Evolutionary conservation across 352 stramenopile species (phyloP).

Genomic region (Phytophthora pisi): DNA sequence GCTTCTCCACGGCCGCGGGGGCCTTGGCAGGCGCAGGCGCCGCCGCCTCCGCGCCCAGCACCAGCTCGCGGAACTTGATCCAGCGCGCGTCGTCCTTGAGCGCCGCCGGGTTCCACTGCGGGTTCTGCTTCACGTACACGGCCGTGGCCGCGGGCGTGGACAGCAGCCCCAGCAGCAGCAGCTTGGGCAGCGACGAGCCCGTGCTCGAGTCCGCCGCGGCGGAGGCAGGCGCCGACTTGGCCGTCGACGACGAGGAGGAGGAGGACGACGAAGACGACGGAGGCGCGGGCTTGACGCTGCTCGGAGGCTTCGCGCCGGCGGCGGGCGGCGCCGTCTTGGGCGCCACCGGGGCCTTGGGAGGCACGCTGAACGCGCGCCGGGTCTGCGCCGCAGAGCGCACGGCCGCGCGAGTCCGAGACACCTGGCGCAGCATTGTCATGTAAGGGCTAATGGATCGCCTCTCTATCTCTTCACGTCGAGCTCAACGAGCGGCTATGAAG

Average conservation of each 20-base stretch:
- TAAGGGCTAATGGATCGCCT: neutral
- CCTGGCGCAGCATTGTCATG: conserved; percentile 33
- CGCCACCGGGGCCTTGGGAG: conserved; percentile 14
- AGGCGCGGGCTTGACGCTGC: conserved; percentile 6
- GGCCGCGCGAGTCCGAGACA: conserved; percentile 28
- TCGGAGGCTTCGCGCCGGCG: conserved; percentile 14
- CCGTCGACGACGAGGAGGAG: neutral
- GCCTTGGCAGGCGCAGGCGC: neutral
- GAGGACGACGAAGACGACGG: neutral
- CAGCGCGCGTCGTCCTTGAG: conserved; percentile 68
- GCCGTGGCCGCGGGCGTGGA: conserved; percentile 54
- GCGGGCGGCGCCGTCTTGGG: conserved; percentile 8
- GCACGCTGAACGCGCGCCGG: conserved; percentile 21
- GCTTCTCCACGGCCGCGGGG: conserved; percentile 16
- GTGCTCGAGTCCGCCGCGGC: conserved; percentile 41
- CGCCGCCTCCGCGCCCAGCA: conserved; percentile 47
- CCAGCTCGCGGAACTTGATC: conserved; percentile 77
- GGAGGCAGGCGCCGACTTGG: conserved; percentile 13
- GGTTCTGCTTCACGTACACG: conserved; percentile 81
- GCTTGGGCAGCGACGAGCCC: conserved; percentile 50
- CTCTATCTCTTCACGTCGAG: conserved; percentile 8
- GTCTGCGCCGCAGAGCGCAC: conserved; percentile 15
- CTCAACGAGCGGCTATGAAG: conserved; percentile 14
- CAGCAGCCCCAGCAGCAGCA: conserved; percentile 58
- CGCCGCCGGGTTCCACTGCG: conserved; percentile 72